phyloP scores from a whole-genome alignment of 306 rosid genomes.

The Acmispon strigosus region DNA sequence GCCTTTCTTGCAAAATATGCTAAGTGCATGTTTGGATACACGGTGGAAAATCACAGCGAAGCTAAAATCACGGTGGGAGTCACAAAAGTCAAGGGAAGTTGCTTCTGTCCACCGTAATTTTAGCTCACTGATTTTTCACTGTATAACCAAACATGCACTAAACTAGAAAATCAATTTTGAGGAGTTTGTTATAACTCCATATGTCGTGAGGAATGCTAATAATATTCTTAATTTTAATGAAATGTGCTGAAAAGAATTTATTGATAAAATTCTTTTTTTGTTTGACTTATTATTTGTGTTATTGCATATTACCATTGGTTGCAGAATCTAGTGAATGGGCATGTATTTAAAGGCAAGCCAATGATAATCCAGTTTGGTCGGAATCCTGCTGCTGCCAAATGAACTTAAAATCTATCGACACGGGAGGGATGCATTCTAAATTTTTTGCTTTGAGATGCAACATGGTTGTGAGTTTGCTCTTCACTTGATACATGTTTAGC shows the following conservation, averaged over 20 bases:
- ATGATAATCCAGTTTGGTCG: slow-evolving; percentile 92
- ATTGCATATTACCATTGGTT: slow-evolving; percentile 14
- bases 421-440: not conserved
- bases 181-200: slow-evolving; percentile 1
- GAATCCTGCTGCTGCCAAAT: slow-evolving; percentile 56
- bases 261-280: not conserved
- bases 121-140: too few relatives aligned
- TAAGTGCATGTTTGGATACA: too few relatives aligned
- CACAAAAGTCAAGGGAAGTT: too few relatives aligned
- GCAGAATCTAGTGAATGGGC: slow-evolving; percentile 82
- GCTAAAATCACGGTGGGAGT: too few relatives aligned
- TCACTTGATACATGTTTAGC: not conserved
- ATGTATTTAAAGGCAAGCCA: slow-evolving; percentile 82
- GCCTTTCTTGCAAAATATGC: not conserved
- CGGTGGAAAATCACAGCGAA: too few relatives aligned
- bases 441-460: not conserved
- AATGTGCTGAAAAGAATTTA: not conserved
- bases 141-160: too few relatives aligned
- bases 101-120: too few relatives aligned
- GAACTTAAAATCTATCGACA: slow-evolving; percentile 22
- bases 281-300: not conserved
- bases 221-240: not conserved
- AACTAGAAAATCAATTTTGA: not conserved
- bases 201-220: not conserved
- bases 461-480: not conserved